A percentile compares a stretch with the other conserved stretches of the same genome.
Evolutionary conservation across 2,329 filamentous ascomycete genomes (phyloP).

Genomic region (Xylaria multiplex): DNA sequence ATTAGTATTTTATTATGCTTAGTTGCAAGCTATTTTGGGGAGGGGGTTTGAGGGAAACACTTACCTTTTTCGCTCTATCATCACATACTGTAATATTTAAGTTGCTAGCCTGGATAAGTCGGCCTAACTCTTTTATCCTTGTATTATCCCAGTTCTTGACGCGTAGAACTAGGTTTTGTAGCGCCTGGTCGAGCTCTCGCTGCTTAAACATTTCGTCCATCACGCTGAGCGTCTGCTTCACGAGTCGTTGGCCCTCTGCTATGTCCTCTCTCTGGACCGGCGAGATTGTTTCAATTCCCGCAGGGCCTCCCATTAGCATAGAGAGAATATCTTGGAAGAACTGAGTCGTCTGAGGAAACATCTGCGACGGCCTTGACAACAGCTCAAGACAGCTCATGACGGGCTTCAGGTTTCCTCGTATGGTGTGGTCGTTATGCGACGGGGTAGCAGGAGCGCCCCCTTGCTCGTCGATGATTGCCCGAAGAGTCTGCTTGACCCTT

Average conservation of each 20-base stretch:
- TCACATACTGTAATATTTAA: not conserved
- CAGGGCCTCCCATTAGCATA: not conserved
- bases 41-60: not conserved
- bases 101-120: not conserved
- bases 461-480: not conserved
- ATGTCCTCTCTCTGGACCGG: conserved; percentile 1
- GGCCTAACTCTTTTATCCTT: not conserved
- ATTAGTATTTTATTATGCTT: not conserved
- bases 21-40: not conserved
- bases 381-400: not conserved
- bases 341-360: not conserved
- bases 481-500: not conserved
- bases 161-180: not conserved
- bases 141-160: not conserved
- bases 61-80: not conserved
- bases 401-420: not conserved
- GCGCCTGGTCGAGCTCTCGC: not conserved
- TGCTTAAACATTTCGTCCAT: not conserved
- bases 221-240: not conserved
- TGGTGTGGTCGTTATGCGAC: not conserved
- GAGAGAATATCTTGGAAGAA: conserved; percentile 7
- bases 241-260: not conserved
- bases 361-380: not conserved
- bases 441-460: not conserved
- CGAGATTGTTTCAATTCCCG: not conserved